Evolutionary conservation across 768 basidiomycete species (phyloP).

Genomic region (Sistotremastrum suecicum): DNA sequence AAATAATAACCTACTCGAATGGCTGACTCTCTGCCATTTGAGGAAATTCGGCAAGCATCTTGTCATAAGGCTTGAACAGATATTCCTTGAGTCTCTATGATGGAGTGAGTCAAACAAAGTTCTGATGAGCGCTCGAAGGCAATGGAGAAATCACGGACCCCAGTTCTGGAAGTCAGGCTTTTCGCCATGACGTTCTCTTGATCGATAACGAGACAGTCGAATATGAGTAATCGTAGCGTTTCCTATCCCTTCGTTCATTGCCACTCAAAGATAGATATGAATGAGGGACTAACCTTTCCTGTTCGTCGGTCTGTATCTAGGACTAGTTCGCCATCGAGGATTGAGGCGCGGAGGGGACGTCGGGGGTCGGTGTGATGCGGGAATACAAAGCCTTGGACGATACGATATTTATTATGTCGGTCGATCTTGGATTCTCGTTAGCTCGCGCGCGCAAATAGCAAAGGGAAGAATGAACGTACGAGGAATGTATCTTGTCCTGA

Average conservation of each 20-base stretch:
- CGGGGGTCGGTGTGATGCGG: conserved; percentile 71
- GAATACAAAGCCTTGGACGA: conserved; percentile 67
- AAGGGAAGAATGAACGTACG: conserved; percentile 30
- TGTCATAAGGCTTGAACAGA: conserved; percentile 70
- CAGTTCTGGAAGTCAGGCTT: conserved; percentile 76
- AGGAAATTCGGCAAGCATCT: conserved; percentile 56
- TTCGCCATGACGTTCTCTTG: conserved; percentile 77
- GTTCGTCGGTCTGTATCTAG: conserved; percentile 74
- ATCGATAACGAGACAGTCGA: conserved; percentile 85
- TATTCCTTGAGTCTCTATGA: conserved; percentile 61
- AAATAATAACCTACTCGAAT: too few relatives aligned
- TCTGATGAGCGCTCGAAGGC: neutral
- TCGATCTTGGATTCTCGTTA: conserved; percentile 52
- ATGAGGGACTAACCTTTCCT: too few relatives aligned
- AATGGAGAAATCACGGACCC: conserved; percentile 36
- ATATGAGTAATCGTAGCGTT: conserved; percentile 70
- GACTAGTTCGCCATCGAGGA: conserved; percentile 91
- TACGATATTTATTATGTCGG: conserved; percentile 78
- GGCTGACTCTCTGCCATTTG: conserved; percentile 37
- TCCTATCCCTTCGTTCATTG: too few relatives aligned
- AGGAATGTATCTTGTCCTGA: conserved; percentile 52
- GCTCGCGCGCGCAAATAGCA: neutral
- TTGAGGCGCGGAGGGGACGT: conserved; percentile 57
- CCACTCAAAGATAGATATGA: too few relatives aligned
- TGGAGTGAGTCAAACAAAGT: neutral